Base-by-base conservation (phyloP, 805 yeast species). In the Torulaspora indica region DNA sequence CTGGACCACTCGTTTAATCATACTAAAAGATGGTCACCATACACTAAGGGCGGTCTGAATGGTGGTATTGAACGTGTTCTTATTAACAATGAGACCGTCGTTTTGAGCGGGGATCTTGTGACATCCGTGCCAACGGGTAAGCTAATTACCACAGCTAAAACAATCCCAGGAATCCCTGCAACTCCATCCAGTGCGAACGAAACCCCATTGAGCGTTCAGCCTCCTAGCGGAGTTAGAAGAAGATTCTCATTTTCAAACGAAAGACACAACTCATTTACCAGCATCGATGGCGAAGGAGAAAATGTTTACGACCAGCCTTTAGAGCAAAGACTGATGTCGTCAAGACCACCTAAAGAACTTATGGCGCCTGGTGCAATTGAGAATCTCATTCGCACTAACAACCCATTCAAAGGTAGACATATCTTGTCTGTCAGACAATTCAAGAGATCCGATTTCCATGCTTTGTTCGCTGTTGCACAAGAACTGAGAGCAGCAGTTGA, bases 401-500 rank as follows among this genome's bases (percentile, higher is more conserved):
- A 91, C 69, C 89, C 96, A 54, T 93, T 91, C 78, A 75, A 89
- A 67, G 80, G 96, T 63, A 84, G 82, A 67, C 85, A 90, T 43
- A 82, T 93, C 45, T 72, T 88, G 58, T 87, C 96, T 27, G 98
- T 95, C 42, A 81, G 82, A 61, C 91, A 89, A 63, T 81, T 91
- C 64, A 75, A 78, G 52, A 83, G 98, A 69, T 76, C 89, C 48
- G 95, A 91, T 64, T 75, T 95, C 68, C 98, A 91, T 66, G 79
- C 89, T 23, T 75, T 93, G 64, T 93, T 93, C 73, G 84, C 96
- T 20, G 95, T 93, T 58, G 98, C 99, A 32, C 96, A 91, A 73
- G 98, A 95, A 71, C 82, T 93, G 89, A 80, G 97, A 68, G 78
- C 93, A 54, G 91, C 93, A 36, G 98, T 93, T 48, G 97, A 91